These are phyloP conservation scores for Cyclostephanos invisitatus DNA, from an alignment of 108 stramenopile genomes.

Conservation along the genomic window DNA sequence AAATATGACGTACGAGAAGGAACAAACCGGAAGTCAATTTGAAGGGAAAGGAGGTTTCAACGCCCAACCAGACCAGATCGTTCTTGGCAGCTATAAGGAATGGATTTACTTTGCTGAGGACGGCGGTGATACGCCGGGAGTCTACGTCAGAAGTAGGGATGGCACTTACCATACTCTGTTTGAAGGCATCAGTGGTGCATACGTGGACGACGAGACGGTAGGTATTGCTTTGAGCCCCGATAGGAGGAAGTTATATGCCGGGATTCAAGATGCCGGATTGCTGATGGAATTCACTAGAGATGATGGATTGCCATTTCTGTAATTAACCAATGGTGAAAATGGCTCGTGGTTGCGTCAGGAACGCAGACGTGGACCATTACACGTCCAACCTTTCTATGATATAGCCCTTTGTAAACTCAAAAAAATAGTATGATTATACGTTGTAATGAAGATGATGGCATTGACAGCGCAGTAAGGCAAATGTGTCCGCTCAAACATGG, in stretches of 20 bases:
- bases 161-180: slow-evolving; percentile 47
- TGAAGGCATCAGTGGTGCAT: slow-evolving; percentile 23
- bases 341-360: neutral
- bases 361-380: no score
- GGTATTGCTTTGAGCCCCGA: slow-evolving; percentile 75
- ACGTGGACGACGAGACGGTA: slow-evolving; percentile 57
- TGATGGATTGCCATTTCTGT: neutral
- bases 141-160: slow-evolving; percentile 35
- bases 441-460: no score
- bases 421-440: no score
- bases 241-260: slow-evolving; percentile 43
- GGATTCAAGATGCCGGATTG: neutral
- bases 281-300: neutral
- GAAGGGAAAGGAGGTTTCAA: slow-evolving; percentile 43
- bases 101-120: slow-evolving; percentile 74
- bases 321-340: neutral
- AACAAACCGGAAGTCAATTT: slow-evolving; percentile 11
- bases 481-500: no score
- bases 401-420: no score
- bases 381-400: no score
- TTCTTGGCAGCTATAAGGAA: slow-evolving; percentile 28
- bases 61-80: slow-evolving; percentile 55
- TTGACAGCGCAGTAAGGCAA: no score
- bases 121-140: slow-evolving; percentile 53
- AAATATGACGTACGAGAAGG: slow-evolving; percentile 20